Conservation (phyloP, 768 basidiomycete species). For the Hortiboletus campestris region DNA sequence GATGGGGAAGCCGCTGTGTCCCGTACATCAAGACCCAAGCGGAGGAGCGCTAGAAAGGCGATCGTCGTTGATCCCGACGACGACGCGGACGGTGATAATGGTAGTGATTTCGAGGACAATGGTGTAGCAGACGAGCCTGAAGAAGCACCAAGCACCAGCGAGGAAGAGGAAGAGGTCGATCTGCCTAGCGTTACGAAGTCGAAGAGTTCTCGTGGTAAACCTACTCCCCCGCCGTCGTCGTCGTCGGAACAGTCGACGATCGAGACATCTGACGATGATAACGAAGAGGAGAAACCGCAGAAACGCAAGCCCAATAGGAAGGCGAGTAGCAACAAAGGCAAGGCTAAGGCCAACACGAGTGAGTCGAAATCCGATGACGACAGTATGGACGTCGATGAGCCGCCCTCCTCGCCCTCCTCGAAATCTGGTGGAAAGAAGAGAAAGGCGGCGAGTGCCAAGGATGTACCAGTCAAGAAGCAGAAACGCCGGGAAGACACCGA, state of each 20-base stretch:
- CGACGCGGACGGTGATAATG: conserved; percentile 37
- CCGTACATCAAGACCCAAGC: conserved; percentile 35
- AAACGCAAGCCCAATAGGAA: conserved; percentile 29
- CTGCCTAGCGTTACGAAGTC: conserved; percentile 21
- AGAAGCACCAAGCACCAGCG: conserved; percentile 26
- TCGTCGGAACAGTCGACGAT: conserved; percentile 29
- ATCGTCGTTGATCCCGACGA: conserved; percentile 53
- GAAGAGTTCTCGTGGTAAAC: conserved; percentile 22
- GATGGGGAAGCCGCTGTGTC: conserved; percentile 37
- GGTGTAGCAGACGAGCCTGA: conserved; percentile 39
- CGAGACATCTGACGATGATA: conserved; percentile 25
- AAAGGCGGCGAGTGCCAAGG: conserved; percentile 36
- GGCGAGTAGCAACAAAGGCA: conserved; percentile 18
- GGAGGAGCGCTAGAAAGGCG: conserved; percentile 37
- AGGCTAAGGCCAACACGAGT: conserved; percentile 23
- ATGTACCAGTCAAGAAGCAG: conserved; percentile 49
- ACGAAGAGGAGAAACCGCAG: conserved; percentile 31
- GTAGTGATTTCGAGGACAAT: conserved; percentile 33
- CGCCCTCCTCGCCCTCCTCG: conserved; percentile 33
- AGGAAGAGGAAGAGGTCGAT: conserved; percentile 25
- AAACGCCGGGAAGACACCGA: conserved; percentile 64
- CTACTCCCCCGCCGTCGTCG: conserved; percentile 31
- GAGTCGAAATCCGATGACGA: conserved; percentile 39
- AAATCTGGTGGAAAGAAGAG: conserved; percentile 45
- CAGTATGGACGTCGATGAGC: conserved; percentile 61